Percentiles rank a stretch among this genome's conserved stretches.
Evolutionary conservation across 1,284 basidiomycete species (phyloP).

Genomic region (Papiliotrema flavescens): DNA sequence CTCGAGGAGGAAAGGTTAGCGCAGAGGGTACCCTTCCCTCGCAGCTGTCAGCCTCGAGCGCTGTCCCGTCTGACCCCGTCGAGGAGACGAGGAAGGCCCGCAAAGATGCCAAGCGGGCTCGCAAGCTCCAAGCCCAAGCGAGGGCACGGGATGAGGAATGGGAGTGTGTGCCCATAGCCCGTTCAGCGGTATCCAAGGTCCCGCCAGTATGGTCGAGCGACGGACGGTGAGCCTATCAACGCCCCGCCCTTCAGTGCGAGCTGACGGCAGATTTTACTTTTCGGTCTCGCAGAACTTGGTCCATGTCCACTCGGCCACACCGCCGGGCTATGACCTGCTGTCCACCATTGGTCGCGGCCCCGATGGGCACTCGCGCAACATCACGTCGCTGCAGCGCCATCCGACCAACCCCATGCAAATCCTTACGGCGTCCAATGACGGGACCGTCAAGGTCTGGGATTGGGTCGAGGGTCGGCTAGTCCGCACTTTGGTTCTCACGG

Average conservation of each 20-base stretch:
- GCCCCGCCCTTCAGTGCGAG: neutral
- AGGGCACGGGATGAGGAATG: slow-evolving; percentile 13
- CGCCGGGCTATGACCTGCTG: slow-evolving; percentile 63
- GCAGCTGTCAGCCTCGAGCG: neutral
- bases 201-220: slow-evolving; percentile 79
- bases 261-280: slow-evolving; percentile 68
- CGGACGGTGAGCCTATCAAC: slow-evolving; percentile 63
- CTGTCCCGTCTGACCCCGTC: slow-evolving; percentile 4
- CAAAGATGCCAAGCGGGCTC: slow-evolving; percentile 2
- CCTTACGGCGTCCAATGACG: slow-evolving; percentile 79
- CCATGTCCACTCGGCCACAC: slow-evolving; percentile 72
- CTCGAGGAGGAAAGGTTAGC: slow-evolving; percentile 1
- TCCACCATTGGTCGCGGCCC: slow-evolving; percentile 61
- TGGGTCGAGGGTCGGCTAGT: slow-evolving; percentile 81
- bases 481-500: slow-evolving; percentile 63
- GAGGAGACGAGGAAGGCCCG: neutral
- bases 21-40: neutral
- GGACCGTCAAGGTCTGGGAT: slow-evolving; percentile 86
- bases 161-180: slow-evolving; percentile 56
- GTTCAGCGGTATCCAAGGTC: slow-evolving; percentile 62
- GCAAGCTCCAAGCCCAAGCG: neutral
- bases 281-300: slow-evolving; percentile 70
- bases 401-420: slow-evolving; percentile 87
- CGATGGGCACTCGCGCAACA: slow-evolving; percentile 54
- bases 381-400: slow-evolving; percentile 74